Evolutionary conservation across 495 filamentous ascomycete species (phyloP), one percentile per base, ranked within the genome.

Genomic region (Aspergillus funiculosus): DNA sequence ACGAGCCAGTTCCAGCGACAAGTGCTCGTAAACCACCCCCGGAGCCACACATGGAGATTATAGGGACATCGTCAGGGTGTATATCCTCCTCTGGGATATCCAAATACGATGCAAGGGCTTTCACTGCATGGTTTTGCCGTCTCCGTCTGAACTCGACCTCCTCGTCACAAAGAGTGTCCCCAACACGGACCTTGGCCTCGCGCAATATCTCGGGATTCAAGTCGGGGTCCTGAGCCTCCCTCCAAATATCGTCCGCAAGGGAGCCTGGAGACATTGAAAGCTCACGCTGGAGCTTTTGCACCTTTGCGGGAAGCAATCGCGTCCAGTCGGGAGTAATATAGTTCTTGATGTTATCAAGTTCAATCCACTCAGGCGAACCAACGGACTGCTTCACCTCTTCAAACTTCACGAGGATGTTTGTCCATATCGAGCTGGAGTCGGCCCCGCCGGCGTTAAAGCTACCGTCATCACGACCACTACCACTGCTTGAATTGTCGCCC

Each of bases 21-120:
- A 98, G 73, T 0, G 92, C 91, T 21, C 92, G 73, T 14, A 98
- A 66, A 5, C 92, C 92, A 32, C 92, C 92, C 4, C 92, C 92
- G 0, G 90, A 95, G 24, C 89, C 89, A 51, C 89, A 94, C 68
- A 95, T 80, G 9, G 89, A 91, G 59, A 98, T 95, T 15, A 81
- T 76, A 5, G 92, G 92, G 10, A 97, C 81, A 68, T 98, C 92
- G 27, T 95, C 85, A 0, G 87, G 85, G 57, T 96, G 77, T n/a
- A 98, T 79, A 14, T 95, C 87, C 10, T 73, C 62, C 54, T 86
- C 87, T 0, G 82, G 68, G 17, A 98, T 66, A 18, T 79, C 76
- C 0, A 98, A 74, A 53, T 96, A 98, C 25, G 74, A 78, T 0
- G 89, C 87, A 34, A 98, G 64, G 11, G 86, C 89, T 37, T 71